Conservation (phyloP, 2,329 filamentous ascomycete species). For the Ascochyta viciae-villosae region DNA sequence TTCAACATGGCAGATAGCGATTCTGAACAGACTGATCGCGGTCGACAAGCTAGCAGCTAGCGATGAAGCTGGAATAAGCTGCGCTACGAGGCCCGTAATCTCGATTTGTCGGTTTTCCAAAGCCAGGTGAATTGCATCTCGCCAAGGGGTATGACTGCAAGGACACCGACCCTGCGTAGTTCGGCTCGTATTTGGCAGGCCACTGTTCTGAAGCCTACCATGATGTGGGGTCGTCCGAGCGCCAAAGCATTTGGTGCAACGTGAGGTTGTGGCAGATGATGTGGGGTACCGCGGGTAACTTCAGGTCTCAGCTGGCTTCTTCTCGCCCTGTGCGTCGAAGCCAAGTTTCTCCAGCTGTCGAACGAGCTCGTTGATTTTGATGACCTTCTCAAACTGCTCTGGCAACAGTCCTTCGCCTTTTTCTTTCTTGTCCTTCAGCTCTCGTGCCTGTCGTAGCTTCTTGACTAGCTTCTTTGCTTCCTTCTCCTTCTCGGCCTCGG, state of each 20-base stretch:
- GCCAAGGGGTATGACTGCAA: background rate
- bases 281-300: background rate
- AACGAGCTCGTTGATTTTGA: conserved; percentile 93
- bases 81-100: background rate
- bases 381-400: conserved; percentile 96
- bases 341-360: conserved; percentile 85
- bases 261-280: background rate
- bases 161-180: background rate
- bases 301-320: conserved; percentile 55
- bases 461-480: conserved; percentile 91
- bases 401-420: conserved; percentile 82
- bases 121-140: background rate
- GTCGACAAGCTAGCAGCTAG: background rate
- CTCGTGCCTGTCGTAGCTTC: conserved; percentile 91
- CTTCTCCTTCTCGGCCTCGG: conserved; percentile 84
- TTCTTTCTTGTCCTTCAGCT: conserved; percentile 90
- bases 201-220: background rate
- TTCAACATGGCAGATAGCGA: background rate
- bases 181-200: background rate
- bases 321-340: conserved; percentile 80
- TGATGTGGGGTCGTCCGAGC: background rate
- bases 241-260: background rate
- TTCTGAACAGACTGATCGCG: background rate
- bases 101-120: background rate
- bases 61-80: background rate